Conservation (phyloP, 805 yeast genomes). For the Clavispora santaluciae region DNA sequence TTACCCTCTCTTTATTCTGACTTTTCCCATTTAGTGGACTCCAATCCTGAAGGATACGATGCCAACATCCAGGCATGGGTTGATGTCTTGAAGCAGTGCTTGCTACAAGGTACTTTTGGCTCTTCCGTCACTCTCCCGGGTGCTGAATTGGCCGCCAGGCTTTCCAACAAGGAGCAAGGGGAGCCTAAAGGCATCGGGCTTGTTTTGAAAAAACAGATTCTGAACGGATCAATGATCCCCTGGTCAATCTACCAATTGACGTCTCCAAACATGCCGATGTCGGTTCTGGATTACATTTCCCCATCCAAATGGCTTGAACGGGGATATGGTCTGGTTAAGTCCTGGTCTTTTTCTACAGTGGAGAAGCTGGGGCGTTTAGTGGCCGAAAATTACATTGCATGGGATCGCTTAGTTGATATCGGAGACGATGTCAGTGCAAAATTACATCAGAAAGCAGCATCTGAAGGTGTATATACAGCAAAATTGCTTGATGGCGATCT, state of each 20-base stretch:
- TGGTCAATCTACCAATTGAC: conserved; percentile 12
- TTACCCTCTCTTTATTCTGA: conserved; percentile 34
- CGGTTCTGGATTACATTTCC: conserved; percentile 6
- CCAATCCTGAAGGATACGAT: conserved; percentile 40
- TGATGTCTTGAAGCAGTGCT: conserved; percentile 16
- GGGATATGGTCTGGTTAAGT: background rate
- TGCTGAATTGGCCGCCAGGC: conserved; percentile 2
- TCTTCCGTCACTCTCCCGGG: conserved; percentile 21
- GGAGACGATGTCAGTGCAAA: conserved; percentile 1
- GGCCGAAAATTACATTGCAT: conserved; percentile 21
- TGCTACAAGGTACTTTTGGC: conserved; percentile 8
- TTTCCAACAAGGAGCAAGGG: conserved; percentile 19
- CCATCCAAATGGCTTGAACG: conserved; percentile 5
- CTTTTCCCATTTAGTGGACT: conserved; percentile 23
- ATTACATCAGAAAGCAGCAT: conserved; percentile 3
- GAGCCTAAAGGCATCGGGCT: conserved; percentile 24
- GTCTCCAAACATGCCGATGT: background rate
- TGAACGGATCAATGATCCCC: conserved; percentile 4
- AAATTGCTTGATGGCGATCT: conserved; percentile 2
- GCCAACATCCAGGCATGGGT: conserved; percentile 41
- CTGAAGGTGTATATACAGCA: conserved; percentile 14
- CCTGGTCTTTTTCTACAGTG: background rate
- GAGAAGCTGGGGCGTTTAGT: conserved; percentile 11
- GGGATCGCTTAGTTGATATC: conserved; percentile 15
- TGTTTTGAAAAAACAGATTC: conserved; percentile 24